Base-by-base conservation (phyloP, 495 filamentous ascomycete genomes). In the Chaetomium cochliodes region DNA sequence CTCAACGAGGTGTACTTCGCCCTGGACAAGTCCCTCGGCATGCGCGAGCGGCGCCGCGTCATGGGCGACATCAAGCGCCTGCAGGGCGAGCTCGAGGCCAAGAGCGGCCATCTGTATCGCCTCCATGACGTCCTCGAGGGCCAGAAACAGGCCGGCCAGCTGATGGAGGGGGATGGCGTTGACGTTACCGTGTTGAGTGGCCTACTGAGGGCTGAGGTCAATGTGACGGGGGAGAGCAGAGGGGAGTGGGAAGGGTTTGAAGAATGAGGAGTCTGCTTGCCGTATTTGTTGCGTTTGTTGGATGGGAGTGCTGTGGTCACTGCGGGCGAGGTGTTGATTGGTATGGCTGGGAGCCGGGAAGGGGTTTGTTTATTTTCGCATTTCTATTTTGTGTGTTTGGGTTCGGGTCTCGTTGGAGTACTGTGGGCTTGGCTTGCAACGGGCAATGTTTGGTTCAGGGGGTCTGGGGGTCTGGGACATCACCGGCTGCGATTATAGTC, bases 41-140 rank as follows among this genome's bases (percentile, higher is more conserved):
- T 86, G 46, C 70, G 72, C 13, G 83, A 87, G 69, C 84, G 93
- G 57, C 88, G 88, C 69, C 76, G 80, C 12, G 66, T 93, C 39
- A 79, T 85, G 63, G 79, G 73, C 28, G 86, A 87, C 67, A 88
- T 96, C 46, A 84, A 88, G 67, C 79, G 80, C 62, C 65, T 93
- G 28, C 72, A 88, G 42, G 79, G 79, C 56, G 82, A 85, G 59
- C 86, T 93, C 49, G 90, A 94, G 71, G 79, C 81, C 64, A 93
- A 93, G 74, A 85, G 87, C n/a, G 90, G 92, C 63, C 90, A 96
- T 72, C 88, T 97, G 49, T 97, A 97, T 72, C 83, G 85, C 9
- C 80, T 97, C 8, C 92, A 96, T 65, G 93, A 98, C 70, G 92
- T 96, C 9, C 82, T 96, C 11, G 93, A 96, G 72, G 92, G 89